Evolutionary conservation across 441 rosid genomes (phyloP).

Genomic region (Pelargonium cotyledonis): DNA sequence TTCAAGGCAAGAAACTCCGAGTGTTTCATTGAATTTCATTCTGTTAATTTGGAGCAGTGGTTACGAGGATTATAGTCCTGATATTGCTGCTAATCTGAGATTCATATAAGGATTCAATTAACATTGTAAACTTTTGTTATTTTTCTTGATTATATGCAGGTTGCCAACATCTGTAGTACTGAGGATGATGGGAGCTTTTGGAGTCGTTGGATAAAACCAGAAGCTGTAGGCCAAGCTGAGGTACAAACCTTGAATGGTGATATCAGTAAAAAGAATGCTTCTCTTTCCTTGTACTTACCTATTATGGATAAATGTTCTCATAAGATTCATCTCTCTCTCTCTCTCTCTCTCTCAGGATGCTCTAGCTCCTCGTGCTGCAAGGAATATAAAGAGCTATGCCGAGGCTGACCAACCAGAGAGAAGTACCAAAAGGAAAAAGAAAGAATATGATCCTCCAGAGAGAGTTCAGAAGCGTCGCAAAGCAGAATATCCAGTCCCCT

Average conservation of each 20-base stretch:
- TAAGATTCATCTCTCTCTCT: background rate
- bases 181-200: constrained; percentile 98
- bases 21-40: constrained; percentile 10
- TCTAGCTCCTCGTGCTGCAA: constrained; percentile 93
- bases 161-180: constrained; percentile 79
- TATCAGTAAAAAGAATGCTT: constrained; percentile 5
- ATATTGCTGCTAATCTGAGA: background rate
- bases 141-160: constrained; percentile 36
- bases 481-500: constrained; percentile 57
- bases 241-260: constrained; percentile 37
- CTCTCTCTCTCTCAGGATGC: constrained; percentile 48
- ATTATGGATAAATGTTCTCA: background rate
- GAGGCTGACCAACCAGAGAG: constrained; percentile 64
- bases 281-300: background rate
- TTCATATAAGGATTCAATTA: background rate
- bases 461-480: constrained; percentile 76
- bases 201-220: constrained; percentile 99
- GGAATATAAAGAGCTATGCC: constrained; percentile 82
- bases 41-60: background rate
- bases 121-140: background rate
- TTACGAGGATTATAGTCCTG: background rate
- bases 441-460: constrained; percentile 60
- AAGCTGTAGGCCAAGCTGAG: constrained; percentile 76
- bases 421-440: constrained; percentile 80
- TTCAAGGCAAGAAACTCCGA: constrained; percentile 63